Conservation (phyloP, 2,329 filamentous ascomycete genomes). For the Eutypella sp. region DNA sequence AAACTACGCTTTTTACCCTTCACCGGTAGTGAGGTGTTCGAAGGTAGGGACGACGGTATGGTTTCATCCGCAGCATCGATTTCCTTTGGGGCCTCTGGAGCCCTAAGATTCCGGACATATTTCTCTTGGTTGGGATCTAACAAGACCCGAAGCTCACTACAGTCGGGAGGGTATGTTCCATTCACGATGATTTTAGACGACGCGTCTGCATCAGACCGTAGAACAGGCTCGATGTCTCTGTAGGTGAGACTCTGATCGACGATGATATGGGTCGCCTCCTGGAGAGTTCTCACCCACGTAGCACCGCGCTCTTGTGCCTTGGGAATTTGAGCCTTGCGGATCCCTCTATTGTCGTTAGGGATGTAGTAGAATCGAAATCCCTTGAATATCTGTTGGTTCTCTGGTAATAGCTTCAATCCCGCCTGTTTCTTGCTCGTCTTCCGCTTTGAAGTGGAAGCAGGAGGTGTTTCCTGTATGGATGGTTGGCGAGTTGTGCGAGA, state of each 20-base stretch:
- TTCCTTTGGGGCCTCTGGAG: conserved; percentile 43
- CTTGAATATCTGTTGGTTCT: conserved; percentile 54
- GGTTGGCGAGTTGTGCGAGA: conserved; percentile 14
- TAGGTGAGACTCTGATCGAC: conserved; percentile 67
- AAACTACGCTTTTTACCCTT: conserved; percentile 10
- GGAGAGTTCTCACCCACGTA: conserved; percentile 57
- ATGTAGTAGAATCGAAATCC: conserved; percentile 69
- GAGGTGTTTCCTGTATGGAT: conserved; percentile 15
- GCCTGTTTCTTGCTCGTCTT: conserved; percentile 42
- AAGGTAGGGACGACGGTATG: conserved; percentile 7
- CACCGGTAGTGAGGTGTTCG: conserved; percentile 10
- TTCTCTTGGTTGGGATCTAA: conserved; percentile 54
- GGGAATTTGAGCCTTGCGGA: conserved; percentile 65
- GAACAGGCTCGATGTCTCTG: conserved; percentile 53
- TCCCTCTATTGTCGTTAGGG: conserved; percentile 69
- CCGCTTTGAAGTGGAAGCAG: conserved; percentile 34
- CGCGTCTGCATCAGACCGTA: conserved; percentile 35
- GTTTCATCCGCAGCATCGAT: conserved; percentile 5
- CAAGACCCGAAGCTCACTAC: conserved; percentile 52
- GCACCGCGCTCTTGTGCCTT: conserved; percentile 74
- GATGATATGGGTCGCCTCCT: conserved; percentile 68
- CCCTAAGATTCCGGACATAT: conserved; percentile 40
- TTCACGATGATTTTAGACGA: conserved; percentile 55
- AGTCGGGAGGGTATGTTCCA: conserved; percentile 65
- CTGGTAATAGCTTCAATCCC: conserved; percentile 41